Conservation (phyloP, 2,329 filamentous ascomycete genomes). For the Bipolaris cookei region DNA sequence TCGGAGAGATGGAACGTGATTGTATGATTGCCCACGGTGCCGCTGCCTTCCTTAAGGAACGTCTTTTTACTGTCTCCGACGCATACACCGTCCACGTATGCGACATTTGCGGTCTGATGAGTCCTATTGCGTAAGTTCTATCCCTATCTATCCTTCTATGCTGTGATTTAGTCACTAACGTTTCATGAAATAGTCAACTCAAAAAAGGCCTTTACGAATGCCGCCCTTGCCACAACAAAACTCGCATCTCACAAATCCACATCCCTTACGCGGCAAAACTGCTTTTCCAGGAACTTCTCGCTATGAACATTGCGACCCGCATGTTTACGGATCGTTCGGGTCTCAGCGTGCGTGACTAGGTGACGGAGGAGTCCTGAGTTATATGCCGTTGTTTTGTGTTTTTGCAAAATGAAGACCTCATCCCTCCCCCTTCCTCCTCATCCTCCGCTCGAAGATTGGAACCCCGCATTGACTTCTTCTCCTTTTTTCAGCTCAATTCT, state of each 20-base stretch:
- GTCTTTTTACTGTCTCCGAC: conserved; percentile 95
- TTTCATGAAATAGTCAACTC: conserved; percentile 68
- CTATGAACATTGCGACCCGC: conserved; percentile 97
- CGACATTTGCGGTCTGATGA: conserved; percentile 99
- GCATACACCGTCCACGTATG: conserved; percentile 98
- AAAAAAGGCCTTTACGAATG: conserved; percentile 97
- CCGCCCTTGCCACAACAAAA: conserved; percentile 98
- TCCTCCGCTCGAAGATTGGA: neutral
- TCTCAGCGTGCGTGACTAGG: conserved; percentile 66
- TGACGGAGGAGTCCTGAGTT: neutral
- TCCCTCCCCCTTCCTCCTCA: neutral
- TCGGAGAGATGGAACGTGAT: conserved; percentile 99
- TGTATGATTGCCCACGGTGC: conserved; percentile 99
- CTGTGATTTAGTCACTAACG: conserved; percentile 24
- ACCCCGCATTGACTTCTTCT: neutral
- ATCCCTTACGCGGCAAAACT: conserved; percentile 98
- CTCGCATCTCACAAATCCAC: conserved; percentile 95
- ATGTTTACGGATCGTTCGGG: conserved; percentile 92
- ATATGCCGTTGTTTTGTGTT: neutral
- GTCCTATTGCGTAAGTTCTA: conserved; percentile 91
- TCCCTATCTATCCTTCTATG: neutral
- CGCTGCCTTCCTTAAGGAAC: conserved; percentile 94
- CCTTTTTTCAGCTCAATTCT: no score
- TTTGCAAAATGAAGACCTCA: neutral
- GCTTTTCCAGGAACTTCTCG: conserved; percentile 95